These are phyloP conservation scores for Rehmannia glutinosa DNA, from an alignment of 257 asterid species.

Conservation along the genomic window DNA sequence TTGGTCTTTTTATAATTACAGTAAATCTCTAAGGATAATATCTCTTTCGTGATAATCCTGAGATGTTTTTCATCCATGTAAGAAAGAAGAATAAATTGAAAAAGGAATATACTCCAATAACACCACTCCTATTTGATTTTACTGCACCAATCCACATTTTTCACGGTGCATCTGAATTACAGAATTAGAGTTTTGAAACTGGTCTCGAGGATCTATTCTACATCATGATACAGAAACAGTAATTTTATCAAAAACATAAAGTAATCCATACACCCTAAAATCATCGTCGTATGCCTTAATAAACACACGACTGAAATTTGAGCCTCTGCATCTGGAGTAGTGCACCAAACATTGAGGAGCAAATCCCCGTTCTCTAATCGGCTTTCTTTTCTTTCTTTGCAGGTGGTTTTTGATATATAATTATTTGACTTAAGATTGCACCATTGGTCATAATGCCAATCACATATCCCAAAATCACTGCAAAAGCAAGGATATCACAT, in stretches of 20 bases:
- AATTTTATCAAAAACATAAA: too few relatives aligned
- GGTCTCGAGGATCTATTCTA: too few relatives aligned
- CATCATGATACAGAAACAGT: too few relatives aligned
- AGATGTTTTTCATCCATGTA: too few relatives aligned
- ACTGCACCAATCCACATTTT: background rate
- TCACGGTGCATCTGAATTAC: background rate
- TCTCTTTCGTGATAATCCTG: too few relatives aligned
- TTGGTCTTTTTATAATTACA: too few relatives aligned
- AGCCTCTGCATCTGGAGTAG: background rate
- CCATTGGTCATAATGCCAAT: conserved; percentile 81
- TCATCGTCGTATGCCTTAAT: too few relatives aligned
- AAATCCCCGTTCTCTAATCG: conserved; percentile 36
- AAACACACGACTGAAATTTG: too few relatives aligned
- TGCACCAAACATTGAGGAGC: background rate
- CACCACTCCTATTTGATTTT: background rate
- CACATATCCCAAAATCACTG: conserved; percentile 81
- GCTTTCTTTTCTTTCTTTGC: conserved; percentile 75
- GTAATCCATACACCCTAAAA: too few relatives aligned
- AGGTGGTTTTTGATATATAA: conserved; percentile 51
- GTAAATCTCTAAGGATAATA: too few relatives aligned
- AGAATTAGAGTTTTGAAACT: background rate
- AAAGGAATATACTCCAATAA: background rate
- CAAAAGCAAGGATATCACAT: conserved; percentile 16
- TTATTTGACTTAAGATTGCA: conserved; percentile 78
- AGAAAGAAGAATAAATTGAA: too few relatives aligned